Base-by-base conservation (phyloP, 1,284 basidiomycete species). In the Irpex lacteus region DNA sequence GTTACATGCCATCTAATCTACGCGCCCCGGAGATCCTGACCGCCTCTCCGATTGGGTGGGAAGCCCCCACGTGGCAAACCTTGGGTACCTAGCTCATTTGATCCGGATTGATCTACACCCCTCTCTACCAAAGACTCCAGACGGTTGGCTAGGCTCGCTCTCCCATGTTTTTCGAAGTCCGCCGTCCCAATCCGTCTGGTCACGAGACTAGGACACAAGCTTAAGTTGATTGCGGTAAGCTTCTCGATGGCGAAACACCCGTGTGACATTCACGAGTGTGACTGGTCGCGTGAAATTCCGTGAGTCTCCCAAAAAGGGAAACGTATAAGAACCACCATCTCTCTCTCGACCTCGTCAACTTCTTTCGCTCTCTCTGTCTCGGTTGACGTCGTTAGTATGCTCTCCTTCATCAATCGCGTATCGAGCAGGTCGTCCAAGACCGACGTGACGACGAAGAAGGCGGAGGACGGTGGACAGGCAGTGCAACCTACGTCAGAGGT, bases 351-450 rank as follows among this genome's bases (percentile, higher is more conserved):
- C 26, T 59, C 40, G n/a, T 8, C 57, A 11, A 59, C 13, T 38
- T 59, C 38, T 21, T 32, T 19, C 37, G n/a, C 21, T 38, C 50
- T 40, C 53, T 21, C 37, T 34, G 44, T 47, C 49, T 59, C 62
- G 13, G 11, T 18, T 19, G 7, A 49, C 50, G 47, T 54, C 47
- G 37, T 53, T 36, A 36, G 36, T 7, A 37, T 63, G 15, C 50
- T 63, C 49, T 54, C 62, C 58, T 57, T 44, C 57, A 56, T 56
- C 11, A 56, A 56, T 56, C 62, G 59, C 49, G 52, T 36, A 56
- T 19, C 62, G 40, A 60, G 52, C 52, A 63, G 59, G 50, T 60
- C 59, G 50, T 63, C 62, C 13, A 53, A 60, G 32, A 47, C 59
- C 52, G 40, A 63, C 54, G 34, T 63, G 13, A 36, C 58, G 5